phyloP scores from a whole-genome alignment of 495 filamentous ascomycete species.

The Penicillium fimorum region DNA sequence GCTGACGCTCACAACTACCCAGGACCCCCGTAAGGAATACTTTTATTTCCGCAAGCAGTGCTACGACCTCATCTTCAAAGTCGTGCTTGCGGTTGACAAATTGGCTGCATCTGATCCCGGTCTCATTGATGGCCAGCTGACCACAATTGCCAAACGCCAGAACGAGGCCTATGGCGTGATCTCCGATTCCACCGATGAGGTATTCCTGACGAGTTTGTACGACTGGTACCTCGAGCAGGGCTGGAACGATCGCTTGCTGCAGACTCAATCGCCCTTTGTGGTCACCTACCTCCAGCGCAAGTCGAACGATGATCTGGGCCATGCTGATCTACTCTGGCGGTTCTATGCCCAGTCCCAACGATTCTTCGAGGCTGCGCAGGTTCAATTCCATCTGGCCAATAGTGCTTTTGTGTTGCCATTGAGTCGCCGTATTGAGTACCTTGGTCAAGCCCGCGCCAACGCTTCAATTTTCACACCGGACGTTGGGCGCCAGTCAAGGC shows the following conservation, averaged over 20 bases:
- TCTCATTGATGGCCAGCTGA: conserved; percentile 72
- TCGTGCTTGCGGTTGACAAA: conserved; percentile 73
- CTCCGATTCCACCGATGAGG: conserved; percentile 79
- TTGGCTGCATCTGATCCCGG: conserved; percentile 63
- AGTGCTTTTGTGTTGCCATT: conserved; percentile 73
- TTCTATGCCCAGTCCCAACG: conserved; percentile 78
- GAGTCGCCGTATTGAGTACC: conserved; percentile 79
- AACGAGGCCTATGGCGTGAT: conserved; percentile 86
- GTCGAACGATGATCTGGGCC: conserved; percentile 61
- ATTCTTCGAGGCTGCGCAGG: conserved; percentile 80
- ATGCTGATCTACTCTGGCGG: conserved; percentile 89
- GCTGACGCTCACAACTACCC: conserved; percentile 18
- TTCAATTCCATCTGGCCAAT: conserved; percentile 79
- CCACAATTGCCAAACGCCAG: conserved; percentile 69
- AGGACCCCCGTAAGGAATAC: conserved; percentile 65
- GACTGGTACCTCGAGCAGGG: conserved; percentile 91
- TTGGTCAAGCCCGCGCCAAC: conserved; percentile 84
- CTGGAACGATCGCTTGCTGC: conserved; percentile 79
- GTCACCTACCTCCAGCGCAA: conserved; percentile 80
- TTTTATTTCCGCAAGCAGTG: conserved; percentile 73
- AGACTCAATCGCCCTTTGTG: conserved; percentile 77
- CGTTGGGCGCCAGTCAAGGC: conserved; percentile 68
- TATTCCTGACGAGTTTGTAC: conserved; percentile 92
- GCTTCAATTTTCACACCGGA: conserved; percentile 72
- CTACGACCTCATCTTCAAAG: conserved; percentile 77